These are phyloP conservation scores for Orychophragmus violaceus DNA, from an alignment of 345 rosid genomes.

Conservation along the genomic window DNA sequence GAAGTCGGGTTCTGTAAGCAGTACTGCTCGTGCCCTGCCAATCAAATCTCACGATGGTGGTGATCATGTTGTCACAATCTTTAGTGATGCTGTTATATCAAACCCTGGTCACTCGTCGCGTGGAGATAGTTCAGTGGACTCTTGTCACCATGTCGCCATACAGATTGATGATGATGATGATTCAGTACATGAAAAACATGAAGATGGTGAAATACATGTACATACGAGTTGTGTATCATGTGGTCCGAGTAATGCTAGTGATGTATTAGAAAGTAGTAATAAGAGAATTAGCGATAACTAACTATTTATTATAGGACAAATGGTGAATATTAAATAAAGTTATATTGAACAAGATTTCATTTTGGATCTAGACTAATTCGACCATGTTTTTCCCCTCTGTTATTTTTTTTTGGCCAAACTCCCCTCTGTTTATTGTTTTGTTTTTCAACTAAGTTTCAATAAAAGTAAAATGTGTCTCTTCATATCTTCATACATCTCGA, in stretches of 20 bases:
- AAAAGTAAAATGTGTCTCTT: not conserved
- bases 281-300: not conserved
- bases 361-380: not conserved
- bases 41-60: not conserved
- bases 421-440: not conserved
- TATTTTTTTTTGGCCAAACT: too few relatives aligned
- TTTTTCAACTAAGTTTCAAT: not conserved
- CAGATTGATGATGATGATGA: constrained; percentile 17
- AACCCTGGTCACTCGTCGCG: not conserved
- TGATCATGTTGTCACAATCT: constrained; percentile 21
- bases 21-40: not conserved
- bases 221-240: constrained; percentile 4
- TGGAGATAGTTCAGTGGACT: constrained; percentile 12
- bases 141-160: constrained; percentile 16
- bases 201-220: constrained; percentile 15
- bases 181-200: constrained; percentile 4
- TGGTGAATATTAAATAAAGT: constrained; percentile 13
- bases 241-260: not conserved
- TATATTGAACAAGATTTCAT: not conserved
- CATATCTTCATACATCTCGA: not conserved
- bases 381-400: not conserved
- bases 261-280: not conserved
- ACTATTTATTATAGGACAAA: not conserved
- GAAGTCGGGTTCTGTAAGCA: constrained; percentile 13
- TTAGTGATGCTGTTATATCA: constrained; percentile 18